Conservation (phyloP, 768 basidiomycete species). For the Favolaschia claudopus region DNA sequence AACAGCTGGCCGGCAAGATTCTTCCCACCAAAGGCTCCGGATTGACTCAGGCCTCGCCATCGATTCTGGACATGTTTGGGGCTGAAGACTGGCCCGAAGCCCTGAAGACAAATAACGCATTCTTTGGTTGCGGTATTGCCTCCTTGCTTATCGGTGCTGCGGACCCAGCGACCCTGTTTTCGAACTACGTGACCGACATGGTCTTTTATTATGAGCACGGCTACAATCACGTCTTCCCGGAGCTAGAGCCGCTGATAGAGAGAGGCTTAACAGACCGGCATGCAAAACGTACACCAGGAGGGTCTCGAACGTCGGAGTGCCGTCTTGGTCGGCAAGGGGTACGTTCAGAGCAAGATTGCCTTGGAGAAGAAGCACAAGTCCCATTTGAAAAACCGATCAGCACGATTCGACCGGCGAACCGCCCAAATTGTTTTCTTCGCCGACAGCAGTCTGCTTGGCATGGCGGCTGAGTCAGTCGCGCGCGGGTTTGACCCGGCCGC, state of each 20-base stretch:
- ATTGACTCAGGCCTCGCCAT: not conserved
- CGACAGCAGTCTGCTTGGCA: slow-evolving; percentile 10
- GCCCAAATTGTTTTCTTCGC: slow-evolving; percentile 2
- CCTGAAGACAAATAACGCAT: not conserved
- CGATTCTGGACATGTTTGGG: not conserved
- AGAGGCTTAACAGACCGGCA: slow-evolving; percentile 3
- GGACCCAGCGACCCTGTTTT: not conserved
- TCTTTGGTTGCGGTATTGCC: slow-evolving; percentile 5
- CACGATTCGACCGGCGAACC: slow-evolving; percentile 5
- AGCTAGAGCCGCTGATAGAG: slow-evolving; percentile 2
- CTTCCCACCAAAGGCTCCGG: slow-evolving; percentile 13
- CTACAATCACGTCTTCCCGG: slow-evolving; percentile 5
- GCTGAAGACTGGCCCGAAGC: not conserved
- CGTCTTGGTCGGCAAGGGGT: not conserved
- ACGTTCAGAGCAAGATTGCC: slow-evolving; percentile 6
- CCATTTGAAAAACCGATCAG: not conserved
- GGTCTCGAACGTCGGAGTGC: not conserved
- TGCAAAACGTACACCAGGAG: not conserved
- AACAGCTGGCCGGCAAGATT: not conserved
- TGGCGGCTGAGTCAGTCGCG: slow-evolving; percentile 3
- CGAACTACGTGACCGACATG: slow-evolving; percentile 3
- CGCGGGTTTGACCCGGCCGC: slow-evolving; percentile 12
- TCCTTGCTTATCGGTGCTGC: not conserved
- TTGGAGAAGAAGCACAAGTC: slow-evolving; percentile 1
- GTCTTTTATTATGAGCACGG: slow-evolving; percentile 15